Percentiles rank a stretch among this genome's conserved stretches.
Evolutionary conservation across 2,329 filamentous ascomycete genomes (phyloP).

Genomic region (Harringtonia lauricola): DNA sequence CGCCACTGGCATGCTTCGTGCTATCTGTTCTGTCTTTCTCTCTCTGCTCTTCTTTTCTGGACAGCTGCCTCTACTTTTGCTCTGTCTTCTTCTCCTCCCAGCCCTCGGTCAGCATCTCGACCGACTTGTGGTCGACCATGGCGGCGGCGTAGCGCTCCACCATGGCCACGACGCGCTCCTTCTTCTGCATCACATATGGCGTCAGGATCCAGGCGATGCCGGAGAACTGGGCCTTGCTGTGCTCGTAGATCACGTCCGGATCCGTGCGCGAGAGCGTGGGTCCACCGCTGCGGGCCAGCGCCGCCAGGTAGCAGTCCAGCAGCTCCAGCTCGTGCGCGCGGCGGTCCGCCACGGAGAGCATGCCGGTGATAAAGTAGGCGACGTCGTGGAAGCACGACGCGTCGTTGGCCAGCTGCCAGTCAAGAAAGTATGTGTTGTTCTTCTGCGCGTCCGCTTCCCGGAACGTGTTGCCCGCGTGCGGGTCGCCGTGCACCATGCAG

Average conservation of each 20-base stretch:
- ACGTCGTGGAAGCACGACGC: slow-evolving; percentile 25
- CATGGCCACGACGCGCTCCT: slow-evolving; percentile 21
- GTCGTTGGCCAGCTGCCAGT: slow-evolving; percentile 25
- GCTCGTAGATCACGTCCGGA: slow-evolving; percentile 14
- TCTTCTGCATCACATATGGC: slow-evolving; percentile 22
- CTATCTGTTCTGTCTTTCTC: no score
- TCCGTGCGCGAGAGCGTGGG: slow-evolving; percentile 2
- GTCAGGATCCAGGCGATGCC: slow-evolving; percentile 24
- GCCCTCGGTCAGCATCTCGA: background rate
- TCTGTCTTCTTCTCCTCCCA: no score
- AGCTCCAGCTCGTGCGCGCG: slow-evolving; percentile 21
- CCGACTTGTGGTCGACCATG: slow-evolving; percentile 21
- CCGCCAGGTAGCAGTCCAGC: slow-evolving; percentile 21
- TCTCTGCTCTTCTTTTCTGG: no score
- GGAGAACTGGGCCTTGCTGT: slow-evolving; percentile 20
- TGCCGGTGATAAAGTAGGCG: slow-evolving; percentile 21
- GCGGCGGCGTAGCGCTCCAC: slow-evolving; percentile 20
- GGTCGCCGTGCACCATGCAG: slow-evolving; percentile 23
- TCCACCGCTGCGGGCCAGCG: background rate
- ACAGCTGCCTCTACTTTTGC: no score
- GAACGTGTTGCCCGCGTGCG: slow-evolving; percentile 24
- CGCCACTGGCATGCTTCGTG: no score
- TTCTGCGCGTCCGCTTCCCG: slow-evolving; percentile 14
- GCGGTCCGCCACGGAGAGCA: slow-evolving; percentile 21
- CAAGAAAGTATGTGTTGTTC: slow-evolving; percentile 24